A percentile compares a stretch with the other conserved stretches of the same genome.
These are phyloP conservation scores for Amauroascus niger DNA, from an alignment of 2,329 filamentous ascomycete genomes.

Conservation along the genomic window DNA sequence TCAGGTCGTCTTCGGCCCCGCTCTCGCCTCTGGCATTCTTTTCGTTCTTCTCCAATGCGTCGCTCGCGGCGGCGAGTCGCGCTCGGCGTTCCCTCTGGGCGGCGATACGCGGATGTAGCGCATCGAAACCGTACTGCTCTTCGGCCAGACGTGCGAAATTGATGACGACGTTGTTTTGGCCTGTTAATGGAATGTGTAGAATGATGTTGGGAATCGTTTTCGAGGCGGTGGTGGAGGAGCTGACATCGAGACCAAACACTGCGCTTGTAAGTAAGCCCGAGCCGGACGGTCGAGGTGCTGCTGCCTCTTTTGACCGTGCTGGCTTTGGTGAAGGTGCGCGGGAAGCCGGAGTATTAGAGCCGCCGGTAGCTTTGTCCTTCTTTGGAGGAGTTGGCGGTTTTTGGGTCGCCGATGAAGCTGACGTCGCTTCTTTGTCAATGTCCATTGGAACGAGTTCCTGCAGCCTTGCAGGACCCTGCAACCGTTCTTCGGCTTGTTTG, in stretches of 20 bases:
- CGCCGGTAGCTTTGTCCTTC: slow-evolving; percentile 35
- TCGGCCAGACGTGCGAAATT: slow-evolving; percentile 93
- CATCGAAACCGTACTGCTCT: slow-evolving; percentile 88
- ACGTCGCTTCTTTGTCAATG: slow-evolving; percentile 22
- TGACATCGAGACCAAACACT: slow-evolving; percentile 46
- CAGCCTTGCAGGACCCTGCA: slow-evolving; percentile 16
- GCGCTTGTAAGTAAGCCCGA: slow-evolving; percentile 56
- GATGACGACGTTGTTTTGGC: slow-evolving; percentile 79
- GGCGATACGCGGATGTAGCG: slow-evolving; percentile 80
- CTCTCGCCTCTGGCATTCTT: slow-evolving; percentile 66
- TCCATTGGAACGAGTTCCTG: slow-evolving; percentile 28
- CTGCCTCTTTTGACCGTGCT: slow-evolving; percentile 44
- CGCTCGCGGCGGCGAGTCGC: slow-evolving; percentile 79
- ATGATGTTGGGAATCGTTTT: slow-evolving; percentile 64
- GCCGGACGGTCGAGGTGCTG: slow-evolving; percentile 47
- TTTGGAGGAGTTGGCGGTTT: slow-evolving; percentile 21
- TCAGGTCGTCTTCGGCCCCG: slow-evolving; percentile 67
- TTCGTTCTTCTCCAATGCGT: slow-evolving; percentile 67
- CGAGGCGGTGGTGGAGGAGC: slow-evolving; percentile 36
- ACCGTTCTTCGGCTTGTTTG: slow-evolving; percentile 15
- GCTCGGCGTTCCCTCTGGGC: slow-evolving; percentile 80
- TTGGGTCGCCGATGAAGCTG: slow-evolving; percentile 17
- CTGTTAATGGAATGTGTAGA: slow-evolving; percentile 69
- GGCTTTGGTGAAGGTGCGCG: slow-evolving; percentile 49
- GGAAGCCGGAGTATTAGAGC: slow-evolving; percentile 42